Percentiles rank a stretch among this genome's conserved stretches.
phyloP scores from a whole-genome alignment of 2,329 filamentous ascomycete genomes.

The Penicillium sp. region DNA sequence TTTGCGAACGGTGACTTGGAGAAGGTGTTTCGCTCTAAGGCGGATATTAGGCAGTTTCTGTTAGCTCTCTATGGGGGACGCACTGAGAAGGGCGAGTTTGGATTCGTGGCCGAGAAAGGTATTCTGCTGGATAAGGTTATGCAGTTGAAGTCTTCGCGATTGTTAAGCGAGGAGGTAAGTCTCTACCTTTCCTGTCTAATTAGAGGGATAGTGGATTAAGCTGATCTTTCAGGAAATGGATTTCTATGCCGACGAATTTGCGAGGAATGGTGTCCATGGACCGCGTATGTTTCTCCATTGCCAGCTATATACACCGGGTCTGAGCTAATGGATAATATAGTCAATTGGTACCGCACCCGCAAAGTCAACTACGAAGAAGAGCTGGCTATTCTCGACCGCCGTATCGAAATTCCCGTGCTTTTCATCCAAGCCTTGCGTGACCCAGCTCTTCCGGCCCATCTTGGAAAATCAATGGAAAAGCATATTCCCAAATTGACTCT shows the following conservation, averaged over 20 bases:
- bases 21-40: conserved; percentile 58
- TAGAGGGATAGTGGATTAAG: neutral
- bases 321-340: conserved; percentile 30
- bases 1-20: conserved; percentile 72
- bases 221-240: conserved; percentile 62
- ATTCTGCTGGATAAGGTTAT: conserved; percentile 66
- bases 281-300: conserved; percentile 56
- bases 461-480: conserved; percentile 74
- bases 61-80: conserved; percentile 71
- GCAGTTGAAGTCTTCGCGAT: conserved; percentile 58
- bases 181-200: neutral
- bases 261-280: conserved; percentile 73
- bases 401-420: conserved; percentile 67
- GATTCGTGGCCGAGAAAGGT: conserved; percentile 66
- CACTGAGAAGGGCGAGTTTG: conserved; percentile 58
- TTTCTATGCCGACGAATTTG: conserved; percentile 75
- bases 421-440: conserved; percentile 77
- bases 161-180: conserved; percentile 66
- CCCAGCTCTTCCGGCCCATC: conserved; percentile 69
- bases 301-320: neutral
- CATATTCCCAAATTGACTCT: conserved; percentile 67
- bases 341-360: conserved; percentile 85
- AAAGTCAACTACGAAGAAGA: conserved; percentile 80
- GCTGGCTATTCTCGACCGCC: conserved; percentile 38
- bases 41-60: conserved; percentile 71